These are phyloP conservation scores for Cinchona pubescens DNA, from an alignment of 257 asterid species.

Conservation along the genomic window DNA sequence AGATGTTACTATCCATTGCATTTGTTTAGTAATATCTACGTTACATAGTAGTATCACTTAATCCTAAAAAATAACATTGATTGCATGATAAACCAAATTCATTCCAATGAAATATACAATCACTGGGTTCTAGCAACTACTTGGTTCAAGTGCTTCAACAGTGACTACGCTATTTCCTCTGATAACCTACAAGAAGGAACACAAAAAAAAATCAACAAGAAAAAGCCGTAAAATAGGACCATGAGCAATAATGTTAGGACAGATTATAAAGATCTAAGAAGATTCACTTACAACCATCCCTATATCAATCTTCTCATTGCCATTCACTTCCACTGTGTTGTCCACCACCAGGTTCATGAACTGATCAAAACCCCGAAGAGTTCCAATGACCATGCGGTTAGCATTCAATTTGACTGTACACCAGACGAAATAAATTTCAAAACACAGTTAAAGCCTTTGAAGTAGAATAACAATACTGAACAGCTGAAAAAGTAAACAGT, in stretches of 20 bases:
- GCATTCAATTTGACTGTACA: conserved; percentile 73
- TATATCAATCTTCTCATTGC: conserved; percentile 78
- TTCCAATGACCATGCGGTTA: conserved; percentile 79
- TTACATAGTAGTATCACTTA: not conserved
- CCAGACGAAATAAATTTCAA: not conserved
- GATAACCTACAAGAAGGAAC: conserved; percentile 52
- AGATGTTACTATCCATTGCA: not conserved
- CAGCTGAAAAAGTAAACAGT: not conserved
- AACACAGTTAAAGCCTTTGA: not conserved
- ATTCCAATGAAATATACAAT: conserved; percentile 23
- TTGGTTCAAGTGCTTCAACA: conserved; percentile 92
- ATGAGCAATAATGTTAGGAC: not conserved
- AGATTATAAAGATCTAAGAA: not conserved
- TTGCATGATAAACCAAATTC: conserved; percentile 10
- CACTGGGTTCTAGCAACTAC: conserved; percentile 56
- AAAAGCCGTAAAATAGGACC: not conserved
- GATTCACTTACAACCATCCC: conserved; percentile 87
- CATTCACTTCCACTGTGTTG: conserved; percentile 87
- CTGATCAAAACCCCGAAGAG: conserved; percentile 93
- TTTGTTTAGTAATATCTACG: not conserved
- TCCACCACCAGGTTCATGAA: conserved; percentile 84
- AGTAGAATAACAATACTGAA: not conserved
- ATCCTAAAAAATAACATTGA: not conserved
- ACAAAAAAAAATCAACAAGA: not conserved
- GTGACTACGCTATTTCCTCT: conserved; percentile 91